These are phyloP conservation scores for Neonectria magnoliae DNA, from an alignment of 2,329 filamentous ascomycete genomes.

Conservation along the genomic window DNA sequence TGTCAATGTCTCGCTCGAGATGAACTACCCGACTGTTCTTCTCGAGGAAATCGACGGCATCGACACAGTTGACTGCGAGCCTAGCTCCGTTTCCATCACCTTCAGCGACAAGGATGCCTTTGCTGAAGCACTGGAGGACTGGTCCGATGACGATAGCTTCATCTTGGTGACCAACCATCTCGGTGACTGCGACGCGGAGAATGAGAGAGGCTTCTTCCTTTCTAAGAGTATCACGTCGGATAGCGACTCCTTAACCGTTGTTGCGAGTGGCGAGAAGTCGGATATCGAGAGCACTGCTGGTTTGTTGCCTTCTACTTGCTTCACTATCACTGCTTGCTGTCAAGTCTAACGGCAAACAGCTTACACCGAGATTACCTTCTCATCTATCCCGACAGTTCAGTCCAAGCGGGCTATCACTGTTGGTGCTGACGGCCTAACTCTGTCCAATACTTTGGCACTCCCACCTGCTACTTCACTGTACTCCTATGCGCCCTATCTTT, in stretches of 20 bases:
- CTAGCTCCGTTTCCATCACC: constrained; percentile 20
- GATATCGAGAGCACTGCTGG: constrained; percentile 48
- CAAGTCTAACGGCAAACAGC: constrained; percentile 1
- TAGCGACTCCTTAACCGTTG: constrained; percentile 42
- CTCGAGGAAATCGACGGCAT: constrained; percentile 30
- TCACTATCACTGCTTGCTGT: neutral
- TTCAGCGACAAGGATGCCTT: constrained; percentile 24
- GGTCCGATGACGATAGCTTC: constrained; percentile 35
- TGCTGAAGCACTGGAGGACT: constrained; percentile 21
- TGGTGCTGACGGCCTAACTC: constrained; percentile 11
- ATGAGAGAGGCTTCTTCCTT: constrained; percentile 53
- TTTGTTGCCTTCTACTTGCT: constrained; percentile 32
- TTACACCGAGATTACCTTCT: constrained; percentile 29
- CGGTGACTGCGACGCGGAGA: constrained; percentile 52
- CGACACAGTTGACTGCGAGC: constrained; percentile 22
- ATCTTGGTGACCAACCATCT: constrained; percentile 55
- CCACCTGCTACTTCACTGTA: constrained; percentile 18
- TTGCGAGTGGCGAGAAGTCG: constrained; percentile 45
- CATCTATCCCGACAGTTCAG: constrained; percentile 22
- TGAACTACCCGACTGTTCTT: constrained; percentile 30
- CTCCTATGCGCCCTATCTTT: constrained; percentile 24
- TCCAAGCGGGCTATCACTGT: constrained; percentile 22
- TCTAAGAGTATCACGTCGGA: constrained; percentile 44
- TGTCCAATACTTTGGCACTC: constrained; percentile 22
- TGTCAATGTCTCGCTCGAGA: constrained; percentile 29